Evolutionary conservation across 805 yeast species (phyloP).

Genomic region (Lachancea quebecensis): DNA sequence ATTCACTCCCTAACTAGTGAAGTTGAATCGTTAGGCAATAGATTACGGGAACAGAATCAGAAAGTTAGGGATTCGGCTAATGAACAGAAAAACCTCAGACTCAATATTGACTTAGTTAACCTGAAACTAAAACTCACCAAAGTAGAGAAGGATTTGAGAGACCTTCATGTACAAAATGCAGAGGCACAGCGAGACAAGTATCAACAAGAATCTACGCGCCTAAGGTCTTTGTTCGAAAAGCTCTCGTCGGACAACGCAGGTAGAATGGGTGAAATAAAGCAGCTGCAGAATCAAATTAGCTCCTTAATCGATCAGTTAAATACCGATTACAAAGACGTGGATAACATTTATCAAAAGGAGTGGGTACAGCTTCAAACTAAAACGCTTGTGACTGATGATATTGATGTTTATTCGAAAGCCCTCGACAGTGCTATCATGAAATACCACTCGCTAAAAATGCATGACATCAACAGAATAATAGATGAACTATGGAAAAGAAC

Average conservation of each 20-base stretch:
- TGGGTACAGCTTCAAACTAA: slow-evolving; percentile 74
- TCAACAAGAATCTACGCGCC: slow-evolving; percentile 46
- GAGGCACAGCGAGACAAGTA: slow-evolving; percentile 54
- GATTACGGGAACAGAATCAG: slow-evolving; percentile 33
- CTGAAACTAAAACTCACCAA: slow-evolving; percentile 35
- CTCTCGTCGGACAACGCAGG: slow-evolving; percentile 65
- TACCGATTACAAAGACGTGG: slow-evolving; percentile 66
- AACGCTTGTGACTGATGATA: slow-evolving; percentile 69
- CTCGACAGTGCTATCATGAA: slow-evolving; percentile 91
- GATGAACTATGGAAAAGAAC: slow-evolving; percentile 93
- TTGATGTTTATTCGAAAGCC: slow-evolving; percentile 74
- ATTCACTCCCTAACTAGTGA: slow-evolving; percentile 14
- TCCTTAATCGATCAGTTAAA: slow-evolving; percentile 51
- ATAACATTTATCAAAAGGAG: slow-evolving; percentile 55
- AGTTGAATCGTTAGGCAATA: slow-evolving; percentile 21
- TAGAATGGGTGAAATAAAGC: slow-evolving; percentile 78
- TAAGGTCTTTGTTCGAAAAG: slow-evolving; percentile 44
- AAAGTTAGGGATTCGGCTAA: slow-evolving; percentile 50
- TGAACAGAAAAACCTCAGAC: slow-evolving; percentile 55
- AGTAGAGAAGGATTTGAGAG: slow-evolving; percentile 35
- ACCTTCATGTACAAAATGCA: slow-evolving; percentile 51
- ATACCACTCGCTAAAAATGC: slow-evolving; percentile 86
- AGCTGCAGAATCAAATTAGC: slow-evolving; percentile 64
- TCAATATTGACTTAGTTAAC: slow-evolving; percentile 53
- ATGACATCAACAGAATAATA: slow-evolving; percentile 77